A percentile compares a stretch with the other conserved stretches of the same genome.
phyloP scores from a whole-genome alignment of 495 filamentous ascomycete genomes.

The Neurospora tetrasperma region DNA sequence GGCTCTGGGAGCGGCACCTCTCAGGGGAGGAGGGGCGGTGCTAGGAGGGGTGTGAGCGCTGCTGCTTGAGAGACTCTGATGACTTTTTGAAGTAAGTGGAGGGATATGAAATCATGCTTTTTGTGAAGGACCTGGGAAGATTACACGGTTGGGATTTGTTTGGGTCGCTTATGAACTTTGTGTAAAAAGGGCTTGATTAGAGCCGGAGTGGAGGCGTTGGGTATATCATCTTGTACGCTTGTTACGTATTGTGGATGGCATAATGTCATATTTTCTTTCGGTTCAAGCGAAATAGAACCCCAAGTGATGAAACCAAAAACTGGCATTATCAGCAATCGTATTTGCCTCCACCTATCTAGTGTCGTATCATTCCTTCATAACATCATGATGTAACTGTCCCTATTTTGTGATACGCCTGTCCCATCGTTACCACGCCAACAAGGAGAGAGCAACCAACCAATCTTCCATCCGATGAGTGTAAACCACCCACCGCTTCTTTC shows the following conservation, averaged over 20 bases:
- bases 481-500: background rate
- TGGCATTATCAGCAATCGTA: background rate
- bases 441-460: background rate
- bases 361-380: conserved; percentile 1
- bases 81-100: background rate
- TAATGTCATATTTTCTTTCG: background rate
- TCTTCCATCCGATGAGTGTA: background rate
- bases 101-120: background rate
- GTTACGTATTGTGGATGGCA: background rate
- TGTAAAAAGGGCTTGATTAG: background rate
- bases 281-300: background rate
- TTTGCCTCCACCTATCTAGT: background rate
- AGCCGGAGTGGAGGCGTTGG: background rate
- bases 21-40: background rate
- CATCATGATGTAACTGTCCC: background rate
- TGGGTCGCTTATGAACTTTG: background rate
- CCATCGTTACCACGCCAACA: background rate
- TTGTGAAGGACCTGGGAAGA: background rate
- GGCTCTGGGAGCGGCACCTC: background rate
- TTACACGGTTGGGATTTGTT: background rate
- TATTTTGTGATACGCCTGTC: background rate
- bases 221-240: background rate
- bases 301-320: background rate
- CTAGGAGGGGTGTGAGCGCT: background rate
- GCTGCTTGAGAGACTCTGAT: background rate